Evolutionary conservation across 257 asterid species (phyloP).

Genomic region (Solanum acaule): DNA sequence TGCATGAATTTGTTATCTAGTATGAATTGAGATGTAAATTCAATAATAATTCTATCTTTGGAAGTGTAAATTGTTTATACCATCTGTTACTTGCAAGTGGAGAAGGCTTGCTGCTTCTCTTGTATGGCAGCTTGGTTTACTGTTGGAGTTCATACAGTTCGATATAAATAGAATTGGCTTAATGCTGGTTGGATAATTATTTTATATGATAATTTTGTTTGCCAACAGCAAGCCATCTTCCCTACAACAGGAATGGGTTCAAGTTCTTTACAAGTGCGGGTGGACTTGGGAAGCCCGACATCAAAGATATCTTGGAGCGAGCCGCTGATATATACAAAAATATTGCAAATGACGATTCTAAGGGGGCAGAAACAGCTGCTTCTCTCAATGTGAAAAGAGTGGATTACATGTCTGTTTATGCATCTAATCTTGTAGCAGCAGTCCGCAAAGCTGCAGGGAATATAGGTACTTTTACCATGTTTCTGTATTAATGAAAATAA

Average conservation of each 20-base stretch:
- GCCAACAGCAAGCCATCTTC: conserved; percentile 95
- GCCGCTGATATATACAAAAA: conserved; percentile 57
- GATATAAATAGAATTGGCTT: background rate
- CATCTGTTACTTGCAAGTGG: background rate
- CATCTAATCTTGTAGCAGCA: conserved; percentile 92
- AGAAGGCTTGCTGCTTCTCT: background rate
- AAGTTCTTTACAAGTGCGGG: conserved; percentile 89
- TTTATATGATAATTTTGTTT: conserved; percentile 16
- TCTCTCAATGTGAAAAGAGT: conserved; percentile 50
- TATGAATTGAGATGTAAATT: background rate
- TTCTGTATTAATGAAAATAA: background rate
- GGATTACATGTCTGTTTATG: conserved; percentile 79
- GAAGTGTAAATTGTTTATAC: background rate
- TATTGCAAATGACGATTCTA: conserved; percentile 45
- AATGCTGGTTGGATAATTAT: background rate
- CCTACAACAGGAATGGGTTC: conserved; percentile 92
- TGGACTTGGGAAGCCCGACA: conserved; percentile 93
- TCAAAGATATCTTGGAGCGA: conserved; percentile 87
- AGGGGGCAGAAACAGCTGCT: conserved; percentile 32
- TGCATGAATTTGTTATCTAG: background rate
- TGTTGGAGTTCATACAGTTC: background rate
- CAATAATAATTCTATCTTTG: background rate
- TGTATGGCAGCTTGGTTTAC: background rate
- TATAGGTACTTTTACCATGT: conserved; percentile 26
- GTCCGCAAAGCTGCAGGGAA: conserved; percentile 91